phyloP scores from a whole-genome alignment of 306 rosid species.

The Ormosia semicastrata region DNA sequence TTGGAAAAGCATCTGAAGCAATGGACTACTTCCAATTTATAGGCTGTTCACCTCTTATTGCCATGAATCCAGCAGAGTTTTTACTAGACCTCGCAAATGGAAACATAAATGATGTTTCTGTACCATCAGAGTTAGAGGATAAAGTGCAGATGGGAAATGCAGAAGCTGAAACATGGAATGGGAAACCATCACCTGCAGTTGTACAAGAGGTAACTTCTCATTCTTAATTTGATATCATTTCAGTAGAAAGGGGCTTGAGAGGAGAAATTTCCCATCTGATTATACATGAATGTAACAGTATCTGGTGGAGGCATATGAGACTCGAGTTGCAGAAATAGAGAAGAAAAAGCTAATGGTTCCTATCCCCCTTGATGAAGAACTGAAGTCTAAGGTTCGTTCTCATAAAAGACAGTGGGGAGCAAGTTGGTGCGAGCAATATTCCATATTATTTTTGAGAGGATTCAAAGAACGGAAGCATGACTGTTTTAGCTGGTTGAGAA shows the following conservation, averaged over 20 bases:
- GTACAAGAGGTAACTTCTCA: conserved; percentile 72
- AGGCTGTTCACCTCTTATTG: conserved; percentile 85
- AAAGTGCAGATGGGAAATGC: conserved; percentile 66
- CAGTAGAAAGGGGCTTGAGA: background rate
- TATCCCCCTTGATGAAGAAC: conserved; percentile 64
- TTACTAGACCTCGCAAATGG: conserved; percentile 96
- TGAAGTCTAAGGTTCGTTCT: conserved; percentile 50
- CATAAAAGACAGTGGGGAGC: conserved; percentile 77
- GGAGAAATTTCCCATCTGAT: conserved; percentile 2
- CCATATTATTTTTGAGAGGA: conserved; percentile 71
- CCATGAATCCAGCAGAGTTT: conserved; percentile 99
- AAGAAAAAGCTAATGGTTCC: conserved; percentile 69
- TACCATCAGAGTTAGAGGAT: conserved; percentile 89
- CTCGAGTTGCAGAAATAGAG: conserved; percentile 68
- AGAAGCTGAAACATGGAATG: conserved; percentile 50
- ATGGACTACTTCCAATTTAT: conserved; percentile 71
- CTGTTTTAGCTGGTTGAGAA: conserved; percentile 95
- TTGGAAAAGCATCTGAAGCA: conserved; percentile 92
- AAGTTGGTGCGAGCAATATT: conserved; percentile 81
- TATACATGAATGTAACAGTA: conserved; percentile 45
- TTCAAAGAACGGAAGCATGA: conserved; percentile 83
- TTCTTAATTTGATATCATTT: background rate
- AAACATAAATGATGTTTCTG: conserved; percentile 75
- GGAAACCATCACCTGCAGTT: conserved; percentile 68
- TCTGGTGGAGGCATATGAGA: conserved; percentile 84